Evolutionary conservation across 2,329 filamentous ascomycete genomes (phyloP).

Genomic region (Immersiporthe knoxdaviesiana): DNA sequence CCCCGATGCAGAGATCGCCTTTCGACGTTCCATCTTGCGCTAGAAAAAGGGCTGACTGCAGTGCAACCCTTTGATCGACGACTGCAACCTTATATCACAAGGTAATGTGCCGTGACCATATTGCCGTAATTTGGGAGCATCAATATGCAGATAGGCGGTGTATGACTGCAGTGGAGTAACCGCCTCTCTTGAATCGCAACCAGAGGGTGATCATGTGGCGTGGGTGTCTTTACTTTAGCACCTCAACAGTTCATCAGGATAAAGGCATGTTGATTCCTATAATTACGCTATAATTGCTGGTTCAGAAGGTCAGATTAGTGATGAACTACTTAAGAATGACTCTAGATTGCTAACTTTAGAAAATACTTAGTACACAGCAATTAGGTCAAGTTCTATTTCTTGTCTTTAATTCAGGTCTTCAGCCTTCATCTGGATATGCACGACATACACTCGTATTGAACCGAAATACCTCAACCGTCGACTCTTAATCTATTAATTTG

Average conservation of each 20-base stretch:
- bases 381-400: too few relatives aligned
- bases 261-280: too few relatives aligned
- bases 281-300: too few relatives aligned
- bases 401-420: too few relatives aligned
- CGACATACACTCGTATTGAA: too few relatives aligned
- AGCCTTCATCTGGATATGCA: too few relatives aligned
- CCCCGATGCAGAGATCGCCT: conserved; percentile 2
- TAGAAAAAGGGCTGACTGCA: not conserved
- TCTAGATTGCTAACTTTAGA: too few relatives aligned
- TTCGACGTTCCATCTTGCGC: not conserved
- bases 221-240: not conserved
- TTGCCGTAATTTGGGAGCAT: not conserved
- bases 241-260: not conserved
- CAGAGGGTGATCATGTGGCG: not conserved
- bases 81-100: not conserved
- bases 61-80: not conserved
- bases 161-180: not conserved
- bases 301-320: too few relatives aligned
- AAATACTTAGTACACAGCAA: too few relatives aligned
- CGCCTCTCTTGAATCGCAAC: not conserved
- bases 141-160: not conserved
- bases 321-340: too few relatives aligned
- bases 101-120: not conserved
- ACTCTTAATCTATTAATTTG: too few relatives aligned
- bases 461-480: too few relatives aligned